Percentiles rank a stretch among this genome's conserved stretches.
These are phyloP conservation scores for Danielia oregonensis DNA, from an alignment of 805 yeast genomes.

Conservation along the genomic window DNA sequence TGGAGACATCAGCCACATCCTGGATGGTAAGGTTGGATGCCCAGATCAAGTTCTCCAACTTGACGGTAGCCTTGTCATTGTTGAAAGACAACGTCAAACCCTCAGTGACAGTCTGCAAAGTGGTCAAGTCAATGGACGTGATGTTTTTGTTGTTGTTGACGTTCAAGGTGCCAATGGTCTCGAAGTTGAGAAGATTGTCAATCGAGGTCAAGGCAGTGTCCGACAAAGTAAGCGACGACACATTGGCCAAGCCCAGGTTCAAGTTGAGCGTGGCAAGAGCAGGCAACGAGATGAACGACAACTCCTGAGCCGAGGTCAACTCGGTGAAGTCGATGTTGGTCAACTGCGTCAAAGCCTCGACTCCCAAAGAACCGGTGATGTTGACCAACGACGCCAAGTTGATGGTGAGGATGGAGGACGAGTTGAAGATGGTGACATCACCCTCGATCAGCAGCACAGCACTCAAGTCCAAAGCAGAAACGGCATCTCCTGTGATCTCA, in stretches of 20 bases:
- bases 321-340: constrained; percentile 31
- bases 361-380: constrained; percentile 33
- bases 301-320: constrained; percentile 26
- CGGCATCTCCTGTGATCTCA: constrained; percentile 32
- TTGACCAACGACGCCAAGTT: constrained; percentile 26
- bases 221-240: constrained; percentile 30
- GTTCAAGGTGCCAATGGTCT: constrained; percentile 31
- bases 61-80: constrained; percentile 25
- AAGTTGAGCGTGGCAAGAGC: constrained; percentile 36
- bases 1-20: constrained; percentile 32
- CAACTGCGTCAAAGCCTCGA: constrained; percentile 39
- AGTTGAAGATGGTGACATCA: constrained; percentile 33
- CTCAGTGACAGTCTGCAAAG: constrained; percentile 30
- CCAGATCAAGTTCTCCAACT: constrained; percentile 34
- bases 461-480: constrained; percentile 28
- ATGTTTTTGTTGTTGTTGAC: constrained; percentile 44
- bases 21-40: constrained; percentile 44
- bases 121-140: constrained; percentile 28
- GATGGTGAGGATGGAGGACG: constrained; percentile 34
- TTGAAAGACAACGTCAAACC: constrained; percentile 39
- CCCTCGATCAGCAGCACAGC: constrained; percentile 27
- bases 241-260: constrained; percentile 33
- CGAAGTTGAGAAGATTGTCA: constrained; percentile 27
- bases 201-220: constrained; percentile 40
- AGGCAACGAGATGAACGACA: constrained; percentile 39